Conservation (phyloP, 192 early-diverging fungal genomes). For the Umbelopsis ramanniana region DNA sequence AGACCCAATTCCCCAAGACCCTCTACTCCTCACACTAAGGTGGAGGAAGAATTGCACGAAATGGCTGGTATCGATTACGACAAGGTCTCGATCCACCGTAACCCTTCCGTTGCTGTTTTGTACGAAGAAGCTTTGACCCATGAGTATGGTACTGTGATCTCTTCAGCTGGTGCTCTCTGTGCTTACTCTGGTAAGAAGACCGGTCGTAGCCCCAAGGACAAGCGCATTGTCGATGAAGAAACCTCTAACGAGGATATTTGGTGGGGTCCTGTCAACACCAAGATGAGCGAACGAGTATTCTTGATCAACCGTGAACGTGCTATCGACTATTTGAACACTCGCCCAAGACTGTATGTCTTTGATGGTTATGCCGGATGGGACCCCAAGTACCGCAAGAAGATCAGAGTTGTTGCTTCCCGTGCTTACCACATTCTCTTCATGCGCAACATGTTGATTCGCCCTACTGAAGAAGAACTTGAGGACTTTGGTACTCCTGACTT, state of each 20-base stretch:
- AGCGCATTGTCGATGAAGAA: slow-evolving; percentile 95
- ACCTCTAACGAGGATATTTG: slow-evolving; percentile 88
- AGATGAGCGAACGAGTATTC: slow-evolving; percentile 81
- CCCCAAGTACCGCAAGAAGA: slow-evolving; percentile 97
- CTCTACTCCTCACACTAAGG: slow-evolving; percentile 40
- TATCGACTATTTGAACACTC: slow-evolving; percentile 96
- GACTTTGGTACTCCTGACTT: slow-evolving; percentile 96
- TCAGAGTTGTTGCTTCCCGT: slow-evolving; percentile 91
- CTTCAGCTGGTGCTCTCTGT: slow-evolving; percentile 89
- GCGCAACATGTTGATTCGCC: slow-evolving; percentile 99
- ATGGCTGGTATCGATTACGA: slow-evolving; percentile 81
- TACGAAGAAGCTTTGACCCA: slow-evolving; percentile 91
- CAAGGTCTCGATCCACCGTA: slow-evolving; percentile 82
- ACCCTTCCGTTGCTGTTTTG: slow-evolving; percentile 82
- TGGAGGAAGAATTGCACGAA: slow-evolving; percentile 70
- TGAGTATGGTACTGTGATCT: slow-evolving; percentile 87
- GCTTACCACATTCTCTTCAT: slow-evolving; percentile 98
- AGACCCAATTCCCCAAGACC: slow-evolving; percentile 36
- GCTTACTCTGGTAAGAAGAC: slow-evolving; percentile 92
- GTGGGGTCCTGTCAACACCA: slow-evolving; percentile 99
- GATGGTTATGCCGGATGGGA: slow-evolving; percentile 99
- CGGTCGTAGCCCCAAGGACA: slow-evolving; percentile 93
- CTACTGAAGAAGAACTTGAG: slow-evolving; percentile 86
- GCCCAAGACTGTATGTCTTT: slow-evolving; percentile 90
- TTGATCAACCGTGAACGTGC: slow-evolving; percentile 96